Base-by-base conservation (phyloP, 73 alveolate species). In the Breviolum minutum region DNA sequence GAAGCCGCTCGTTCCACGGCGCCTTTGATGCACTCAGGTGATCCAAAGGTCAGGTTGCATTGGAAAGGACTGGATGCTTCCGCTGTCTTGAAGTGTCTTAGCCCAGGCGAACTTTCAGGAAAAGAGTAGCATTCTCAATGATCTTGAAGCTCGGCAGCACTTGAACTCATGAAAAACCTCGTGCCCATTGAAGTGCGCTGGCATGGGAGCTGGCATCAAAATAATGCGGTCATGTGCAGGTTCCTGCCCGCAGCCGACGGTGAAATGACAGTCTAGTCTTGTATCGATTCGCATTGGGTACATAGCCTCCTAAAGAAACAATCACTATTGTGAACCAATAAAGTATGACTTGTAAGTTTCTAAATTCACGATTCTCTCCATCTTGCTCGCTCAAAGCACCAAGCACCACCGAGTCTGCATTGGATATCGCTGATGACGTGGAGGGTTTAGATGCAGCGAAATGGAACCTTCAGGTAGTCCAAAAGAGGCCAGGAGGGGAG, bases 1-100 rank as follows among this genome's bases (percentile, higher is more conserved):
- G 90, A 92, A 80, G 97, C 97, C 2, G 97, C 97, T 12, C 61
- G 97, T 48, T 26, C 85, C 48, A 92, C 97, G 5, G 97, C 85
- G 4, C 8, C 97, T 40, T 54, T 87, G 97, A 60, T 60, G 22
- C 20, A 20, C 10, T 14, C 77, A 68, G 1, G 77, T 68, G 17
- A 17, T 14, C n/a, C 17, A 14, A 68, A 68, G 77, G 27, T 7
- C 2, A 68, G 77, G 27, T 7, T 20, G 91, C 24, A 2, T 66
- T 11, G 74, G 24, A 48, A 0, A 54, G 91, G 74, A 24, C 54
- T 40, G 54, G 54, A 40, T 40, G 54, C 0, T 40, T 40, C 54
- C 3, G 19, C 9, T 82, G 48, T 8, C 61, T n/a, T 9, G 86
- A 77, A 12, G 61, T 9, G 16, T 20, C 24, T 77, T n/a, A n/a